These are phyloP conservation scores for Sporothrix protearum DNA, from an alignment of 2,329 filamentous ascomycete species.

Conservation along the genomic window DNA sequence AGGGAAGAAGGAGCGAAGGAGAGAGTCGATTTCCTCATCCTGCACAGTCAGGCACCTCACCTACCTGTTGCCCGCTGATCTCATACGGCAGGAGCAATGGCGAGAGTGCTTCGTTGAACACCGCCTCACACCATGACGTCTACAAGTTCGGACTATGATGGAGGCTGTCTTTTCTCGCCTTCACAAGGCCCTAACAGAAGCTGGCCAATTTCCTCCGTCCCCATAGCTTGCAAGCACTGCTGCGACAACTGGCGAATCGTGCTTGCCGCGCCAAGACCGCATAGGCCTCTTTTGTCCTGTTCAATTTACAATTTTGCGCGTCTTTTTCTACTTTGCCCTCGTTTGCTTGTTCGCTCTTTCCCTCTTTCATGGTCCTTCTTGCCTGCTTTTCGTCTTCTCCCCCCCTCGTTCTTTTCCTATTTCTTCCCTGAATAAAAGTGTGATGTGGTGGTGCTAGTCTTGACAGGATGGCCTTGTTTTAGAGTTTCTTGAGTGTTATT, in stretches of 20 bases:
- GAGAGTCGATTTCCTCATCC: neutral
- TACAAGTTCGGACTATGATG: neutral
- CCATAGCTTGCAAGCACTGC: neutral
- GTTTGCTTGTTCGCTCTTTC: neutral
- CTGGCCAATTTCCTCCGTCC: slow-evolving; percentile 1
- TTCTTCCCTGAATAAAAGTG: neutral
- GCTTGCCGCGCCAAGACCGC: neutral
- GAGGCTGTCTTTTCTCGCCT: neutral
- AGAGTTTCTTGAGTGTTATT: neutral
- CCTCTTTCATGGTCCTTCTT: neutral
- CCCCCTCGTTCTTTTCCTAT: too few species aligned
- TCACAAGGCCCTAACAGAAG: neutral
- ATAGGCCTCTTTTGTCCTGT: neutral
- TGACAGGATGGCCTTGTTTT: neutral
- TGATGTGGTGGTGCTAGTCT: neutral
- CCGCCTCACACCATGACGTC: slow-evolving; percentile 2
- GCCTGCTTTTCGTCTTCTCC: neutral
- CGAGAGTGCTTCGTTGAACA: neutral
- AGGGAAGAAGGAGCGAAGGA: neutral
- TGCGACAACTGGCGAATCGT: neutral
- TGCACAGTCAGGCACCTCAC: neutral
- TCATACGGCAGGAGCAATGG: neutral
- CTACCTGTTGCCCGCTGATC: neutral
- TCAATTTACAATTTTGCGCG: neutral
- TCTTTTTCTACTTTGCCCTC: neutral